Conservation (phyloP, 805 yeast genomes). For the Candida methanosorbosa region DNA sequence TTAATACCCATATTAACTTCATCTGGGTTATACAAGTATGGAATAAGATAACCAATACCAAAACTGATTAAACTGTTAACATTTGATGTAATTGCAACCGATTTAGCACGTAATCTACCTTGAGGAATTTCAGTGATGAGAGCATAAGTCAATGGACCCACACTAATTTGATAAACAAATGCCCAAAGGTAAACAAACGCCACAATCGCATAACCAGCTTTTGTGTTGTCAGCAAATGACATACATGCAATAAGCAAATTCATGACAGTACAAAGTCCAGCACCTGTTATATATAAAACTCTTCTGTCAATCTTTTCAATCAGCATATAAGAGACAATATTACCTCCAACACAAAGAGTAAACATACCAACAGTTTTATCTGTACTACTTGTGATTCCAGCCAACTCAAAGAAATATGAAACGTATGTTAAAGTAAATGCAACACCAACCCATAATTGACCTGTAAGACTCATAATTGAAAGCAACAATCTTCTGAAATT, state of each 20-base stretch:
- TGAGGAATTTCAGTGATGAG: slow-evolving; percentile 30
- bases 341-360: slow-evolving; percentile 23
- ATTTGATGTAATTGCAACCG: slow-evolving; percentile 26
- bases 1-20: slow-evolving; percentile 41
- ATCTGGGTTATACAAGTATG: slow-evolving; percentile 42
- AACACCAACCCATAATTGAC: too few species aligned
- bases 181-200: slow-evolving; percentile 17
- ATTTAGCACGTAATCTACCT: slow-evolving; percentile 29
- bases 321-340: slow-evolving; percentile 31
- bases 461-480: too few species aligned
- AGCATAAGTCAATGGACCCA: slow-evolving; percentile 23
- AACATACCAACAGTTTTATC: slow-evolving; percentile 30
- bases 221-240: slow-evolving; percentile 20
- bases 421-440: slow-evolving; percentile 37
- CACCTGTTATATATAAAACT: slow-evolving; percentile 19
- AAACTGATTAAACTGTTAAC: slow-evolving; percentile 25
- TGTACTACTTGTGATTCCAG: slow-evolving; percentile 30
- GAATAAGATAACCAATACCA: slow-evolving; percentile 30
- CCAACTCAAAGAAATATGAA: slow-evolving; percentile 39
- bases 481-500: too few species aligned
- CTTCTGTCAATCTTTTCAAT: slow-evolving; percentile 31
- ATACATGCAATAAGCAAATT: slow-evolving; percentile 15
- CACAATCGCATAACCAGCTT: slow-evolving; percentile 22
- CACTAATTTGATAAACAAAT: slow-evolving; percentile 19
- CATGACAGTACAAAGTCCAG: slow-evolving; percentile 7